These are phyloP conservation scores for Elongisporangium undulatum DNA, from an alignment of 352 stramenopile genomes.

Conservation along the genomic window DNA sequence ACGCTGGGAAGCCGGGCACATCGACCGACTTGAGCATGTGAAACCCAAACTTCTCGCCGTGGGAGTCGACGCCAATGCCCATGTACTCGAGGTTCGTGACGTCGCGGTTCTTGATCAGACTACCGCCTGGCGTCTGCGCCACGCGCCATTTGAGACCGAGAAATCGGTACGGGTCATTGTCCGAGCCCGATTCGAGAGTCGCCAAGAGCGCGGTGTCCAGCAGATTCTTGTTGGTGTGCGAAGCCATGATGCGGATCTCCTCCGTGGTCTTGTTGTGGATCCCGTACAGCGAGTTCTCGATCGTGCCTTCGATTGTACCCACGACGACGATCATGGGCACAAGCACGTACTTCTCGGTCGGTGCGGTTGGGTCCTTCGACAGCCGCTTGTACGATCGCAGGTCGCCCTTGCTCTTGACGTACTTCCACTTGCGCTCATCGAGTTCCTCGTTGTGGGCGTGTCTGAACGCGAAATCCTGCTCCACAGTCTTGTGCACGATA, in stretches of 20 bases:
- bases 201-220: constrained; percentile 39
- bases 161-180: constrained; percentile 39
- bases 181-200: constrained; percentile 30
- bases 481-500: constrained; percentile 26
- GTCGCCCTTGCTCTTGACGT: constrained; percentile 59
- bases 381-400: constrained; percentile 50
- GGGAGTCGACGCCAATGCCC: constrained; percentile 23
- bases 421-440: constrained; percentile 56
- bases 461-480: constrained; percentile 4
- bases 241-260: constrained; percentile 2
- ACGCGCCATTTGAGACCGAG: constrained; percentile 50
- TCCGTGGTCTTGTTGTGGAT: constrained; percentile 12
- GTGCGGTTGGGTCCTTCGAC: neutral
- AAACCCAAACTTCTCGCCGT: constrained; percentile 36
- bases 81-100: constrained; percentile 47
- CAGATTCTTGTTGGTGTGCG: constrained; percentile 18
- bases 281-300: constrained; percentile 17
- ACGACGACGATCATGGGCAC: constrained; percentile 12
- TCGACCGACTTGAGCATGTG: constrained; percentile 55
- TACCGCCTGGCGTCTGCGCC: constrained; percentile 17
- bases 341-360: neutral
- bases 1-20: constrained; percentile 26
- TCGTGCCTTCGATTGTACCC: constrained; percentile 11
- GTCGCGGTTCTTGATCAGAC: constrained; percentile 39
- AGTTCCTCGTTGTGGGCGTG: constrained; percentile 15